Percentiles rank a stretch among this genome's conserved stretches.
Evolutionary conservation across 164 flowering plant genomes (phyloP).

Genomic region (Paratinospora sagittata): DNA sequence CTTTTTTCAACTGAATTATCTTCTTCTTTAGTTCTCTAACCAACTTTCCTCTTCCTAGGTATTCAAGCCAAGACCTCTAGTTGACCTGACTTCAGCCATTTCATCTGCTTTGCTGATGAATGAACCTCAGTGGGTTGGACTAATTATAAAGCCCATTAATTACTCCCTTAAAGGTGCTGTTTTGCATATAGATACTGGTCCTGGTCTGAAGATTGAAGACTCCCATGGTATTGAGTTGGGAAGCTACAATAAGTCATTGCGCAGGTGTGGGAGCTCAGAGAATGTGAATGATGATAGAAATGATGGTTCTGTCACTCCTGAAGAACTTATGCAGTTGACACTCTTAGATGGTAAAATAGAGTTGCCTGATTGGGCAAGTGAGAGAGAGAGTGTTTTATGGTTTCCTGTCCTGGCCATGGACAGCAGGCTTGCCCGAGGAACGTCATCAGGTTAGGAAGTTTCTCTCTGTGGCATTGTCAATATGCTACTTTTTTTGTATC

Average conservation of each 20-base stretch:
- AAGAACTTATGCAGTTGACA: slow-evolving; percentile 39
- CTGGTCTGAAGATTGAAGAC: slow-evolving; percentile 73
- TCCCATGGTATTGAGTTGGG: slow-evolving; percentile 74
- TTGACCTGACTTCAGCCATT: slow-evolving; percentile 81
- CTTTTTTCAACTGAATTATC: background rate
- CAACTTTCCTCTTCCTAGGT: slow-evolving; percentile 46
- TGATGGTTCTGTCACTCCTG: slow-evolving; percentile 23
- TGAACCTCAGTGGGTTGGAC: slow-evolving; percentile 94
- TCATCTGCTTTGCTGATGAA: slow-evolving; percentile 92
- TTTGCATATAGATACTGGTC: slow-evolving; percentile 89
- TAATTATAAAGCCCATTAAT: slow-evolving; percentile 67
- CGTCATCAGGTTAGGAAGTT: slow-evolving; percentile 51
- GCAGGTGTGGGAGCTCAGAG: slow-evolving; percentile 15
- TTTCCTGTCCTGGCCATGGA: slow-evolving; percentile 71
- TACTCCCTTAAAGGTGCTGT: slow-evolving; percentile 89
- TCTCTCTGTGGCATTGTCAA: slow-evolving; percentile 2
- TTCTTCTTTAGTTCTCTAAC: slow-evolving; percentile 7
- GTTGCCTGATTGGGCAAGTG: slow-evolving; percentile 89
- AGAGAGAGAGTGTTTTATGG: slow-evolving; percentile 72
- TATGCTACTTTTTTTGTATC: slow-evolving; percentile 7
- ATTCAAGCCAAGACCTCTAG: slow-evolving; percentile 85
- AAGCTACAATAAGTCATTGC: slow-evolving; percentile 25
- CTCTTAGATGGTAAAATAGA: slow-evolving; percentile 55
- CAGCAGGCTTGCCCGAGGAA: slow-evolving; percentile 63
- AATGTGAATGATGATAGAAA: slow-evolving; percentile 13